Percentiles rank a stretch among this genome's conserved stretches.
Conservation (phyloP, 2,329 filamentous ascomycete genomes). For the Ceratocystis diversiconidia region DNA sequence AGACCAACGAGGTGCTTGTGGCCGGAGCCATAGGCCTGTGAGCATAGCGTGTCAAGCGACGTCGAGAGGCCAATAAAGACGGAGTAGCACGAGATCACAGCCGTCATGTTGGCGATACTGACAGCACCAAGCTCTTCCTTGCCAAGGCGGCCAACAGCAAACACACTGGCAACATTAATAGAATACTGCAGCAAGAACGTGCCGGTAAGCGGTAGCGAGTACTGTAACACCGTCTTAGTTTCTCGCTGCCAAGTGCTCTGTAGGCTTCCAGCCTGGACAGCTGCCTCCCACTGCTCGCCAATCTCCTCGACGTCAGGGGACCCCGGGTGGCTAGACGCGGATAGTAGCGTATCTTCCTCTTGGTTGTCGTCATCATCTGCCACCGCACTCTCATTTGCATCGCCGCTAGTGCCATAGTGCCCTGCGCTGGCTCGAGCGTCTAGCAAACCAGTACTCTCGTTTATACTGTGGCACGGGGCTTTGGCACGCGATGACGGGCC, state of each 20-base stretch:
- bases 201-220: constrained; percentile 54
- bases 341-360: constrained; percentile 24
- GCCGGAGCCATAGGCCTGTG: constrained; percentile 86
- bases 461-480: not conserved
- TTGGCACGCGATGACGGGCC: constrained; percentile 6
- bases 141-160: constrained; percentile 62
- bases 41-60: constrained; percentile 79
- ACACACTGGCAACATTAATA: constrained; percentile 67
- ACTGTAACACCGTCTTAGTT: constrained; percentile 61
- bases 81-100: constrained; percentile 63
- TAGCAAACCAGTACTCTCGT: constrained; percentile 12
- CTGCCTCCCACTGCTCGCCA: constrained; percentile 70
- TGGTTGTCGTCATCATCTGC: constrained; percentile 8
- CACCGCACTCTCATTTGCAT: constrained; percentile 22
- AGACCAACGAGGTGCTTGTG: constrained; percentile 76
- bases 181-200: constrained; percentile 74
- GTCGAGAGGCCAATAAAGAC: constrained; percentile 78
- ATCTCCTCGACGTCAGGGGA: constrained; percentile 42
- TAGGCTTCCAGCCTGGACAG: constrained; percentile 65
- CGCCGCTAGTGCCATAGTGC: not conserved
- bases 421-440: not conserved
- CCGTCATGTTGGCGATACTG: constrained; percentile 53
- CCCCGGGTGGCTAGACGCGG: constrained; percentile 23
- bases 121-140: constrained; percentile 40
- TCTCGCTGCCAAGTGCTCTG: constrained; percentile 87